These are phyloP conservation scores for Emmonsia crescens DNA, from an alignment of 2,329 filamentous ascomycete species.

Conservation along the genomic window DNA sequence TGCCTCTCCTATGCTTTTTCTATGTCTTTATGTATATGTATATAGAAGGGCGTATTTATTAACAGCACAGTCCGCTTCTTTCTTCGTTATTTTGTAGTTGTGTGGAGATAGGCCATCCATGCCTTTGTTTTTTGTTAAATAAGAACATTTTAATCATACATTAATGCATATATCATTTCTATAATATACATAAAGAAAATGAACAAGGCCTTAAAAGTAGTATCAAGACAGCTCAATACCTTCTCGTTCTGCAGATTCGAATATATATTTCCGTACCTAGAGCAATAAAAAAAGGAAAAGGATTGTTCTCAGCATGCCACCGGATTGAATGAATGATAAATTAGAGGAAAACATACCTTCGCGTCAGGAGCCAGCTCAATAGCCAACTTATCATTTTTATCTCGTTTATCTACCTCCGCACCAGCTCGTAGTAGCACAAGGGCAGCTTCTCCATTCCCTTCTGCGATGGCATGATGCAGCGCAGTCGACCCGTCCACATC, in stretches of 20 bases:
- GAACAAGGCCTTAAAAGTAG: not conserved
- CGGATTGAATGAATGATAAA: not conserved
- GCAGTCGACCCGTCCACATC: conserved; percentile 78
- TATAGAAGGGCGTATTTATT: conserved; percentile 1
- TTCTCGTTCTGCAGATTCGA: conserved; percentile 69
- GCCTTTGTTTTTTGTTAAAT: not conserved
- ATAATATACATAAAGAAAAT: not conserved
- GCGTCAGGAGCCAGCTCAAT: conserved; percentile 77
- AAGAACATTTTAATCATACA: not conserved
- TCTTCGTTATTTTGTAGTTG: not conserved
- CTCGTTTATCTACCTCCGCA: conserved; percentile 69
- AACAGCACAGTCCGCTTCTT: not conserved
- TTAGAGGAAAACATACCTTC: conserved; percentile 47
- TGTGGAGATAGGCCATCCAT: not conserved
- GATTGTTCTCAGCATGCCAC: not conserved
- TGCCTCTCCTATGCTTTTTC: not conserved
- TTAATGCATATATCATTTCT: not conserved
- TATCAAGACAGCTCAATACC: conserved; percentile 55
- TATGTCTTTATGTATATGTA: not conserved
- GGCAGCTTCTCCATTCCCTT: conserved; percentile 66
- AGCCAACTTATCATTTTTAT: conserved; percentile 57
- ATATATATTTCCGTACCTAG: conserved; percentile 64
- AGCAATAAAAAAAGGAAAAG: not conserved
- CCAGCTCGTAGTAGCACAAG: conserved; percentile 73
- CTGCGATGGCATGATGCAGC: conserved; percentile 61